Base-by-base conservation (phyloP, 2,329 filamentous ascomycete genomes). In the Bipolaris oryzae region DNA sequence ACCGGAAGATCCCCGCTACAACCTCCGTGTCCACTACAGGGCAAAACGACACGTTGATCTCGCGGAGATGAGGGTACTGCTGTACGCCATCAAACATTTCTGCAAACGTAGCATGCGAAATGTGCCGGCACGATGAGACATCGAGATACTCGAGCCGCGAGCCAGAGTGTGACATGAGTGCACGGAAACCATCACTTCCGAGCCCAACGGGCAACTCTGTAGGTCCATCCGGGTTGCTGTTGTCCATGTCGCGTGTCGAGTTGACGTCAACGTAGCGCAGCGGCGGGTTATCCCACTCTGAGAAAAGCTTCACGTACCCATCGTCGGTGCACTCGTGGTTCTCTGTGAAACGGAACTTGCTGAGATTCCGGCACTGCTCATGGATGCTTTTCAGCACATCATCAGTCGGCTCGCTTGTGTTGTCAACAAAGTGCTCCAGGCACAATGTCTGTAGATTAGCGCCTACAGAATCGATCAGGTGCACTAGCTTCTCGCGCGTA, bases 121-220 rank as follows among this genome's bases (percentile, higher is more conserved):
- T 93, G 73, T 96, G 89, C 3, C 94, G 88, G 71, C 92, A 96
- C 0, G 89, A 90, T 13, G 91, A 85, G n/a, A 97, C 80, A 69
- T 96, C 90, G 33, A 98, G 80, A 38, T 84, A 79, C 57, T 82
- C 81, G 1, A 98, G 76, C 10, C 77, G 80, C 1, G 77, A 71
- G 3, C 91, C 90, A 0, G 92, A 96, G 72, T 97, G 94, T 0
- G 80, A 78, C 91, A 97, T 96, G 41, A 97, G 77, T 0, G 91
- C 90, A 62, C 83, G 80, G 78, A 98, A 94, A 0, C 90, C 92
- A 5, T 84, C 77, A 0, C 87, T 89, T 50, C 89, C 91, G 31
- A 97, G 82, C 1, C 93, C 94, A 42, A 94, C 78, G 7, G 84
- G 76, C 16, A 67, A 68, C 21, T 84, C 81, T 53, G 87, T 78